Base-by-base conservation (phyloP, 352 stramenopile genomes). In the Globisporangium radiosum region DNA sequence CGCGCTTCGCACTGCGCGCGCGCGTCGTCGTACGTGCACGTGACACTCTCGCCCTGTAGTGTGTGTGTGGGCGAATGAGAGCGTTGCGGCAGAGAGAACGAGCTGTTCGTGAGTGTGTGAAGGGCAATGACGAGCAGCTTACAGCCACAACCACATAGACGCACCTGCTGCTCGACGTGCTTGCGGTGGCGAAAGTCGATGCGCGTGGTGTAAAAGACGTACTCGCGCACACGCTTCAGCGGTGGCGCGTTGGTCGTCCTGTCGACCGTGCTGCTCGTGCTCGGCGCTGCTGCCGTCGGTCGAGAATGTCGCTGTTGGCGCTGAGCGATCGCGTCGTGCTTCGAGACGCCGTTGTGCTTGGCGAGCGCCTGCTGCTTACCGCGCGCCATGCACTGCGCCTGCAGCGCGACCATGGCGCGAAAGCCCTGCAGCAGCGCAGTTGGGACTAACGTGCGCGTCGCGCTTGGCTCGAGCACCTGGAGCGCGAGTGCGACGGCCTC, bases 401-500 rank as follows among this genome's bases (percentile, higher is more conserved):
- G 81, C 51, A 81, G 68, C 17, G 63, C 64, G 48, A 89, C 77
- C 81, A 89, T 91, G 1, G 51, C 75, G 59, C 54, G 54, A 53
- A 91, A 89, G 0, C 76, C 77, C 9, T 47, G 49, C 37, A 77
- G 52, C 17, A 91, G 62, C n/a, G 76, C 61, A 11, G 3, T 60
- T 47, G 15, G 78, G 59, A 37, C 8, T 3, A 5, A 52, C 51
- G 37, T 64, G 60, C n/a, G 42, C 52, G 5, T 66, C 54, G 0
- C 25, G 40, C 40, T 7, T 2, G 73, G 66, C 57, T 89, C 78
- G 0, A 91, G 64, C 56, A 75, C 50, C 3, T 54, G 38, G 17
- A 93, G 48, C 5, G 81, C 74, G 9, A 69, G 55, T 2, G 75
- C 79, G 1, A 93, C 74, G 7, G 81, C 83, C 59, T 93, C 81